Base-by-base conservation (phyloP, 1,139 yeast genomes). In the Pichia sp. region DNA sequence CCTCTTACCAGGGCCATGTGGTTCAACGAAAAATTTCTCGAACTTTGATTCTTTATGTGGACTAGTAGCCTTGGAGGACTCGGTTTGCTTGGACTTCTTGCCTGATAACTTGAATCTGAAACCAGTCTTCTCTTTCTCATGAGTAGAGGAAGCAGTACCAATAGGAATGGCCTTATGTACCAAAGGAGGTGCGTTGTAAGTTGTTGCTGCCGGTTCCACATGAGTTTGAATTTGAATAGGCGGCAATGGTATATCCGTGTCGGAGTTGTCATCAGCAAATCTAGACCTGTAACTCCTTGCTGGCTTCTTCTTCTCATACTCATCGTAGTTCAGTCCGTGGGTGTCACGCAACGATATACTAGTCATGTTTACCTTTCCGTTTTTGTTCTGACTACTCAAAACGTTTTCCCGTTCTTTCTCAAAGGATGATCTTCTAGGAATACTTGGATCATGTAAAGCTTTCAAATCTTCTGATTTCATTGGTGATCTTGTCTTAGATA, bases 181-280 rank as follows among this genome's bases (percentile, higher is more conserved):
- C n/a, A n/a, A n/a, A n/a, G n/a, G n/a, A n/a, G n/a, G n/a, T n/a
- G n/a, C n/a, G n/a, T n/a, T n/a, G n/a, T n/a, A n/a, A n/a, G n/a
- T n/a, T n/a, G n/a, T n/a, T n/a, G n/a, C n/a, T 18, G 46, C 50
- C 22, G 30, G 16, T 27, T 5, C 13, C 16, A 22, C 25, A 20
- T 8, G 13, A 11, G 25, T 14, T 8, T 45, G 44, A 6, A 41
- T 33, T 12, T 41, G 36, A 13, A 43, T 32, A 17, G 49, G 46
- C 30, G 45, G 37, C 11, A 39, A 24, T 6, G 47, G 51, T 27
- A 33, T 40, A 26, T 66, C 72, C 6, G 59, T 58, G 32, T 66
- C 72, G 12, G 66, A 69, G 42, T 74, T 79, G 8, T 82, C 74
- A 51, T 77, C 82, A 6, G 61, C 63, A 41, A 74, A 68, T 46